These are phyloP conservation scores for Epichloe uncinata DNA, from an alignment of 2,329 filamentous ascomycete species.

Conservation along the genomic window DNA sequence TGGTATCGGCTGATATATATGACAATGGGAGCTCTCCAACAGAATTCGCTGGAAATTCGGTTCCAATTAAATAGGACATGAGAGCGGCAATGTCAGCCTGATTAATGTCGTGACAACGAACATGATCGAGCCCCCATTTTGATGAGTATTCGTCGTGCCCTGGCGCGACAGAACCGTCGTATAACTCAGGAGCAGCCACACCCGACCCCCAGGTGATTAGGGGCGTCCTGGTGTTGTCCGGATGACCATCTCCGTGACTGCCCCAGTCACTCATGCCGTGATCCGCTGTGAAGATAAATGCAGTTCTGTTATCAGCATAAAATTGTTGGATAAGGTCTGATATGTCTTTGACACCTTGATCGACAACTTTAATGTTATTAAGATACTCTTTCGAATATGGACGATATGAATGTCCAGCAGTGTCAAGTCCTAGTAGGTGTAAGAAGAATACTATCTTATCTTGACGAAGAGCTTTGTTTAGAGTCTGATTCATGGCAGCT, in stretches of 20 bases:
- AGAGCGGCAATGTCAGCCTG: conserved; percentile 91
- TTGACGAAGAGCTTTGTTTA: conserved; percentile 59
- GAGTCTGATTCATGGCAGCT: conserved; percentile 62
- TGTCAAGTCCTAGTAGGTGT: conserved; percentile 85
- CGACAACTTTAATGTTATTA: conserved; percentile 87
- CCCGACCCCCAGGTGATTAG: conserved; percentile 91
- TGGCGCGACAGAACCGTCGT: conserved; percentile 42
- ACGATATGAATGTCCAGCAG: conserved; percentile 69
- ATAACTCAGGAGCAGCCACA: conserved; percentile 58
- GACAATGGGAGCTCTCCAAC: conserved; percentile 83
- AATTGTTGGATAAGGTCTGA: conserved; percentile 72
- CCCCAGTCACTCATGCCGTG: conserved; percentile 99
- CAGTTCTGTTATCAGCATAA: conserved; percentile 72
- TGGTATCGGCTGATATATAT: conserved; percentile 58
- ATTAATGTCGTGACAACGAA: conserved; percentile 79
- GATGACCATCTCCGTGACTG: conserved; percentile 96
- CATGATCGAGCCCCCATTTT: conserved; percentile 71
- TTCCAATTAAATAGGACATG: conserved; percentile 83
- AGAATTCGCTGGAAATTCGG: conserved; percentile 90
- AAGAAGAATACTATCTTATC: conserved; percentile 93
- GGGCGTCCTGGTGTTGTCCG: conserved; percentile 90
- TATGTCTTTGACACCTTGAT: conserved; percentile 77
- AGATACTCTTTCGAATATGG: conserved; percentile 95
- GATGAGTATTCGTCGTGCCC: conserved; percentile 88
- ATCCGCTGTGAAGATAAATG: conserved; percentile 93